These are phyloP conservation scores for Phytophthora pistaciae DNA, from an alignment of 352 stramenopile genomes.

Conservation along the genomic window DNA sequence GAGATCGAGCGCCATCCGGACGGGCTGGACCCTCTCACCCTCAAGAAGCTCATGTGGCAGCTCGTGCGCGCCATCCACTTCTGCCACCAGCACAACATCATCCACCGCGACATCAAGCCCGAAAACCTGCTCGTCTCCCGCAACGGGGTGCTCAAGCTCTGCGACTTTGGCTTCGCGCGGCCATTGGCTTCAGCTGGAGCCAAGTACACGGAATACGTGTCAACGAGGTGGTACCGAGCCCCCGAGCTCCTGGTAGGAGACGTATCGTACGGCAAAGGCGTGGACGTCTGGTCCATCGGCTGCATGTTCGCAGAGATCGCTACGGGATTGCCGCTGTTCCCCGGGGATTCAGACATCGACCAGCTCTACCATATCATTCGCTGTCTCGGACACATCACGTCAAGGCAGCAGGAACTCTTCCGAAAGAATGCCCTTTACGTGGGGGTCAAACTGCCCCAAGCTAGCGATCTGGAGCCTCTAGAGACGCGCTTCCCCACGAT, in stretches of 20 bases:
- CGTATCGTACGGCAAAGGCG: constrained; percentile 94
- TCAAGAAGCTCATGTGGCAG: constrained; percentile 89
- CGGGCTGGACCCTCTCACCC: constrained; percentile 65
- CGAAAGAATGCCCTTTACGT: constrained; percentile 85
- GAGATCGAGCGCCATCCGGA: constrained; percentile 91
- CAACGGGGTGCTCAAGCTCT: constrained; percentile 95
- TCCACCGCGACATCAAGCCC: constrained; percentile 96
- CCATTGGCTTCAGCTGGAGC: constrained; percentile 69
- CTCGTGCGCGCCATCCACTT: constrained; percentile 91
- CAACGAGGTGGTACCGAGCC: constrained; percentile 95
- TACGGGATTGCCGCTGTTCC: constrained; percentile 96
- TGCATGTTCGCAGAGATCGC: constrained; percentile 98
- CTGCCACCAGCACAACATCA: constrained; percentile 96
- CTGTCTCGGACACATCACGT: constrained; percentile 75
- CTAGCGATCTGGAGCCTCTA: constrained; percentile 66
- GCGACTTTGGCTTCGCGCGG: constrained; percentile 89
- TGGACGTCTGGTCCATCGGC: constrained; percentile 98
- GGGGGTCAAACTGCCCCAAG: constrained; percentile 76
- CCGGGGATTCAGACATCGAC: constrained; percentile 97
- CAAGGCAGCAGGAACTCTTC: constrained; percentile 84
- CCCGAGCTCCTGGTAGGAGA: constrained; percentile 93
- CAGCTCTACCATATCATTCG: constrained; percentile 91
- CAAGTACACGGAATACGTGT: constrained; percentile 92
- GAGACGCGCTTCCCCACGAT: constrained; percentile 73
- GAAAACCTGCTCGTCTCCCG: constrained; percentile 95